phyloP scores from a whole-genome alignment of 1,284 basidiomycete genomes.

The Puccinia coronata region DNA sequence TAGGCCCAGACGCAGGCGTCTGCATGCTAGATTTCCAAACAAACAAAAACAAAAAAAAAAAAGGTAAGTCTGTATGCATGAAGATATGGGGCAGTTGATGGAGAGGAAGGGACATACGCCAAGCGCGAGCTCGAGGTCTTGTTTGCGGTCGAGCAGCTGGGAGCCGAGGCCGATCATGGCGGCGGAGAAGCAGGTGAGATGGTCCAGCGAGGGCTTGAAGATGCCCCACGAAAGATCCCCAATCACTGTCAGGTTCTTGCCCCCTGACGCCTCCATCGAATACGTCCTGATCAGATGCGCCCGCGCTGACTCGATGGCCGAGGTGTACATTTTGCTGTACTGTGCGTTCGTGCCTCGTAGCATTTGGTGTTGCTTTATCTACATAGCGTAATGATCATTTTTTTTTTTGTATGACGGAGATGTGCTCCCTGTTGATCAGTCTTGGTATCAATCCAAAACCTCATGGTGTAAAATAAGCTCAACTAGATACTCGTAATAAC shows the following conservation, averaged over 20 bases:
- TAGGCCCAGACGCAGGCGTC: conserved; percentile 64
- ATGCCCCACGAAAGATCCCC: conserved; percentile 50
- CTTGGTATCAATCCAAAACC: too few relatives aligned
- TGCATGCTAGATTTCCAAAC: conserved; percentile 58
- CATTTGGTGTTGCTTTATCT: conserved; percentile 60
- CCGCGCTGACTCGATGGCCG: conserved; percentile 61
- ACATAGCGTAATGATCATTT: background rate
- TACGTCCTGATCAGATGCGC: conserved; percentile 60
- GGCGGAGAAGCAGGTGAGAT: conserved; percentile 64
- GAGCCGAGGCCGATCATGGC: conserved; percentile 65
- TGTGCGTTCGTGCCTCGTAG: conserved; percentile 60
- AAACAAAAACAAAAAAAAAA: conserved; percentile 46
- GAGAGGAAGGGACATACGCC: conserved; percentile 26
- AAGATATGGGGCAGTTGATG: too few relatives aligned
- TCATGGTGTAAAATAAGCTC: background rate
- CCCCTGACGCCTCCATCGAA: conserved; percentile 59
- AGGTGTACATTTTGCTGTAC: conserved; percentile 62
- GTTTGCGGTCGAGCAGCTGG: conserved; percentile 59
- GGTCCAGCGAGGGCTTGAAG: conserved; percentile 55
- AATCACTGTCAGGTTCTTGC: conserved; percentile 58
- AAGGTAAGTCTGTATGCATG: too few relatives aligned
- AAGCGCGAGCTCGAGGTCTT: conserved; percentile 59
- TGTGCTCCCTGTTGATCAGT: too few relatives aligned
- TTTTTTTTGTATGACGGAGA: background rate
- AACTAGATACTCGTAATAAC: conserved; percentile 64